Evolutionary conservation across 306 rosid genomes (phyloP).

Genomic region (Gastrolobium villosum): DNA sequence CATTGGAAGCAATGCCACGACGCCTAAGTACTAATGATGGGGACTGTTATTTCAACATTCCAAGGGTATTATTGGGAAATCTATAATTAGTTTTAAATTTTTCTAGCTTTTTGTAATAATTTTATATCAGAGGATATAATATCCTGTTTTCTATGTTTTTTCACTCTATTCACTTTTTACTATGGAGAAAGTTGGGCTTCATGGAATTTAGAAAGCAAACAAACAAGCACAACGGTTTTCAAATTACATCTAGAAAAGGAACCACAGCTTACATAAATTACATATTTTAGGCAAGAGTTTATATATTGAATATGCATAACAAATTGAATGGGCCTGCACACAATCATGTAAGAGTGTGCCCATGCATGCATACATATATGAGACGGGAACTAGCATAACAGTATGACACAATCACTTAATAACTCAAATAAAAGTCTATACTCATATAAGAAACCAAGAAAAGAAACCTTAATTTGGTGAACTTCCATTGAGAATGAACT

Average conservation of each 20-base stretch:
- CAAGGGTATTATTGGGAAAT: conserved; percentile 4
- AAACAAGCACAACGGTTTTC: background rate
- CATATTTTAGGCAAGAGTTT: conserved; percentile 7
- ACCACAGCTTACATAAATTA: conserved; percentile 25
- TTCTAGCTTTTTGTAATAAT: too few species aligned
- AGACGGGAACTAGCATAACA: conserved; percentile 19
- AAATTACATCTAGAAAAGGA: conserved; percentile 15
- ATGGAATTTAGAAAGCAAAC: conserved; percentile 11
- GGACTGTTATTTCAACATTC: background rate
- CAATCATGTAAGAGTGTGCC: conserved; percentile 26
- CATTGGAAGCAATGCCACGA: background rate
- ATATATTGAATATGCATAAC: conserved; percentile 16
- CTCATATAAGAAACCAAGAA: conserved; percentile 32
- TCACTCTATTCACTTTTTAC: background rate
- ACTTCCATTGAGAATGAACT: conserved; percentile 95
- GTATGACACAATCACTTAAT: conserved; percentile 19
- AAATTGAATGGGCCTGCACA: conserved; percentile 1
- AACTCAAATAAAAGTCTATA: conserved; percentile 30
- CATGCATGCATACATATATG: conserved; percentile 29
- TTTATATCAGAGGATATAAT: background rate
- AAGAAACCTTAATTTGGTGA: conserved; percentile 90
- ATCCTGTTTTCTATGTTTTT: background rate
- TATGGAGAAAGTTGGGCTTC: background rate
- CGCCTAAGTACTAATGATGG: background rate
- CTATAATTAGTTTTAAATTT: background rate